A percentile compares a stretch with the other conserved stretches of the same genome.
Conservation (phyloP, 2,329 filamentous ascomycete genomes). For the Cyclaneusma minus region DNA sequence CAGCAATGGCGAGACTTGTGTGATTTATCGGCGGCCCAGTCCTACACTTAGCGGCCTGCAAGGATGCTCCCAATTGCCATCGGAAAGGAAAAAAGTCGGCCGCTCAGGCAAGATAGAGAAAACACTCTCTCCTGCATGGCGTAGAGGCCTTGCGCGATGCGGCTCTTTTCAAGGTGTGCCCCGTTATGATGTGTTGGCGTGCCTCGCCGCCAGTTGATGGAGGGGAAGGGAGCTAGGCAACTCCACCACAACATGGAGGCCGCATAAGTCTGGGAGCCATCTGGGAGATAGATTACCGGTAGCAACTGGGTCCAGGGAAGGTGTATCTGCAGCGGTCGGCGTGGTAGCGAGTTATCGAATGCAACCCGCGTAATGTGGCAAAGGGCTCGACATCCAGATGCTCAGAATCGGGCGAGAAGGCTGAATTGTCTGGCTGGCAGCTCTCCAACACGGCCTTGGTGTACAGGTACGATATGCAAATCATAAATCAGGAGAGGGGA, state of each 20-base stretch:
- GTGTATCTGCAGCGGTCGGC: no score
- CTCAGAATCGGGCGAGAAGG: no score
- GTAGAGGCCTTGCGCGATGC: slow-evolving; percentile 32
- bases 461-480: no score
- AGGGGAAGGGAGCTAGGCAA: slow-evolving; percentile 44
- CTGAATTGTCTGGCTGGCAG: no score
- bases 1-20: slow-evolving; percentile 44
- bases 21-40: slow-evolving; percentile 44
- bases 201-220: slow-evolving; percentile 67
- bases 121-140: slow-evolving; percentile 1
- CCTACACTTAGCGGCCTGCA: slow-evolving; percentile 17
- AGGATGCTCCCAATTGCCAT: slow-evolving; percentile 16
- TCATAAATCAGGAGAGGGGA: no score
- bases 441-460: no score
- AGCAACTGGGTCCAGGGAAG: no score
- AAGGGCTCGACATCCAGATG: no score
- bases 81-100: slow-evolving; percentile 23
- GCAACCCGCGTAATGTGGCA: no score
- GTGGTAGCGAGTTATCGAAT: no score
- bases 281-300: no score
- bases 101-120: slow-evolving; percentile 1
- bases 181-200: slow-evolving; percentile 79
- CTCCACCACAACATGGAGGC: slow-evolving; percentile 38
- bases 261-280: no score
- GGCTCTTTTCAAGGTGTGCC: slow-evolving; percentile 52